These are phyloP conservation scores for Marasmius fiardii DNA, from an alignment of 1,284 basidiomycete genomes.

Conservation along the genomic window DNA sequence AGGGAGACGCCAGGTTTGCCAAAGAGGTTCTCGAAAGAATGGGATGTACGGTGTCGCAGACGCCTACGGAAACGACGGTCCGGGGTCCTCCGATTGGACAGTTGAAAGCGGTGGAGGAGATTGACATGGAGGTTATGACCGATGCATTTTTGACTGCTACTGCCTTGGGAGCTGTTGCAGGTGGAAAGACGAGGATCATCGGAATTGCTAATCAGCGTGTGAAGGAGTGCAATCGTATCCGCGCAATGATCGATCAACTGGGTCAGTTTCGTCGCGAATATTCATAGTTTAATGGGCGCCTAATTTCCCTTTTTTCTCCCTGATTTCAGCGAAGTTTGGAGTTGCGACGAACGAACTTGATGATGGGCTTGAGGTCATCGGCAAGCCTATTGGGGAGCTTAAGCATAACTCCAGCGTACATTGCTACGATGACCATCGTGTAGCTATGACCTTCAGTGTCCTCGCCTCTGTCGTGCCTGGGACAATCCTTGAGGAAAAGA, in stretches of 20 bases:
- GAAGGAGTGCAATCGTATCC: constrained; percentile 97
- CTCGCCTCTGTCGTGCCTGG: constrained; percentile 73
- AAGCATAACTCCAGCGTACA: constrained; percentile 76
- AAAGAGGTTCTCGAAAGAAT: constrained; percentile 91
- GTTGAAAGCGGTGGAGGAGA: constrained; percentile 80
- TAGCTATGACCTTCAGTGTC: constrained; percentile 98
- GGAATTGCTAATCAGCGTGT: constrained; percentile 99
- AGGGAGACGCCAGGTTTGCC: constrained; percentile 96
- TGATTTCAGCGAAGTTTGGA: constrained; percentile 82
- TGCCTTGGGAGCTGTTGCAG: constrained; percentile 87
- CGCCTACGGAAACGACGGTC: constrained; percentile 88
- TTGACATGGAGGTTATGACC: constrained; percentile 99
- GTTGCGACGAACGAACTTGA: constrained; percentile 90
- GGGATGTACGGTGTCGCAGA: constrained; percentile 93
- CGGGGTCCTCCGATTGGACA: constrained; percentile 82
- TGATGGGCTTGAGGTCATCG: constrained; percentile 91
- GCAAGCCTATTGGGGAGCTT: constrained; percentile 63
- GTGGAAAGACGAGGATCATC: constrained; percentile 74
- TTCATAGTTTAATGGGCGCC: not conserved
- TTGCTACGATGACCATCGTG: constrained; percentile 98
- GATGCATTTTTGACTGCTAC: constrained; percentile 97
- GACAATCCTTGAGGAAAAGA: constrained; percentile 90
- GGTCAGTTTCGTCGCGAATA: constrained; percentile 43
- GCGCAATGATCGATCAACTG: constrained; percentile 95
- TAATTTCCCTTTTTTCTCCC: constrained; percentile 7